Evolutionary conservation across 2,329 filamentous ascomycete genomes (phyloP).

Genomic region (Acephala macrosclerotiorum): DNA sequence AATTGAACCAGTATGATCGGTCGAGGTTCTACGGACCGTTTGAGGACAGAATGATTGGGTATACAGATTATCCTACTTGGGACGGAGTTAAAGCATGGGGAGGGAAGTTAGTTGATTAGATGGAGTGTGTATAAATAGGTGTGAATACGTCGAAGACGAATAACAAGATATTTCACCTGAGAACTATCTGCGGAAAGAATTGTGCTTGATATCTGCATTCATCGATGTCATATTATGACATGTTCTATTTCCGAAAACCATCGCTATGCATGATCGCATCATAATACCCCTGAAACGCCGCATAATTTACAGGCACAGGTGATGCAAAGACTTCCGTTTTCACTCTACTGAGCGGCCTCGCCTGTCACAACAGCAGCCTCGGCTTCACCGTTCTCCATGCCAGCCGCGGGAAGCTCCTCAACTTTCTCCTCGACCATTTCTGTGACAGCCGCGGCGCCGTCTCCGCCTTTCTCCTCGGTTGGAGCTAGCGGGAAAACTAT

Average conservation of each 20-base stretch:
- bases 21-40: constrained; percentile 53
- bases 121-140: neutral
- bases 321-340: neutral
- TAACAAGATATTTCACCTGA: neutral
- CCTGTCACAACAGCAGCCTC: neutral
- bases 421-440: no score
- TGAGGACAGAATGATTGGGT: constrained; percentile 45
- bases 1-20: constrained; percentile 52
- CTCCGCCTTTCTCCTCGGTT: neutral
- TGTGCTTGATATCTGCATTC: constrained; percentile 4
- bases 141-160: neutral
- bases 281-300: neutral
- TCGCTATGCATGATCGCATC: constrained; percentile 4
- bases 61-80: constrained; percentile 47
- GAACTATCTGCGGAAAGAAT: neutral
- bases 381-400: neutral
- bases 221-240: neutral
- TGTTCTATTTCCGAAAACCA: neutral
- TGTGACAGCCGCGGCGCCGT: neutral
- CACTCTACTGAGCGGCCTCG: neutral
- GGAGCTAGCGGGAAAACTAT: neutral
- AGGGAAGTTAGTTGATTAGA: constrained; percentile 16
- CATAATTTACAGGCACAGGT: neutral
- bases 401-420: neutral
- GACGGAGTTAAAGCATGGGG: constrained; percentile 29